A percentile compares a stretch with the other conserved stretches of the same genome.
Conservation (phyloP, 2,329 filamentous ascomycete species). For the Pseudomassariella vexata region DNA sequence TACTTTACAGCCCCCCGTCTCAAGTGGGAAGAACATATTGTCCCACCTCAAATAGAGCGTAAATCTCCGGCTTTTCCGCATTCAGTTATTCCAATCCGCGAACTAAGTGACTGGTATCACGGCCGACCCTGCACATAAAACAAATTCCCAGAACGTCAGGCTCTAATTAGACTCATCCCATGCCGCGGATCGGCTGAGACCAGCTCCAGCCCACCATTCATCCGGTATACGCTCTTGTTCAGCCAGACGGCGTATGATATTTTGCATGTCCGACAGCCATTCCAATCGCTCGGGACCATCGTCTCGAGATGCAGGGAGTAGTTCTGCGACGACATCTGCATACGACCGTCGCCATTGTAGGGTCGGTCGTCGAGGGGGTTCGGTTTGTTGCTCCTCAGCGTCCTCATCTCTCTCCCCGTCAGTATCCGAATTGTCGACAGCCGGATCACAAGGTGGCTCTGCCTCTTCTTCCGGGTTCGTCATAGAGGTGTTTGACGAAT, state of each 20-base stretch:
- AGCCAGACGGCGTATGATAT: constrained; percentile 65
- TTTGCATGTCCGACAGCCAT: constrained; percentile 59
- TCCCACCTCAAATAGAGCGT: no score
- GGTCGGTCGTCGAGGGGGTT: constrained; percentile 6
- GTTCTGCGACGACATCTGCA: constrained; percentile 39
- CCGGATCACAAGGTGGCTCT: constrained; percentile 44
- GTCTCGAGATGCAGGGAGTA: constrained; percentile 25
- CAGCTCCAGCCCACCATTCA: constrained; percentile 72
- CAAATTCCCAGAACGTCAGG: constrained; percentile 1
- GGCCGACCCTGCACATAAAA: no score
- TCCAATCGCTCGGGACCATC: constrained; percentile 27
- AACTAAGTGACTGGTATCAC: no score
- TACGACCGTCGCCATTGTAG: constrained; percentile 23
- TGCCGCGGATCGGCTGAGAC: constrained; percentile 54
- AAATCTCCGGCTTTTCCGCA: no score
- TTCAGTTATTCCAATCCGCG: no score
- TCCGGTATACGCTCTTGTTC: constrained; percentile 72
- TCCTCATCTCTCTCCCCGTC: constrained; percentile 43
- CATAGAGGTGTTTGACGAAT: constrained; percentile 42
- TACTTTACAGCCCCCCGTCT: no score
- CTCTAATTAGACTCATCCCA: constrained; percentile 26
- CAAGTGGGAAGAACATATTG: no score
- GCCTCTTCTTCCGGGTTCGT: constrained; percentile 33
- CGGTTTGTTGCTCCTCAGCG: constrained; percentile 7
- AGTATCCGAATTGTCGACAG: constrained; percentile 49